Evolutionary conservation across 2,329 filamentous ascomycete genomes (phyloP).

Genomic region (Ophiostoma himal-ulmi): DNA sequence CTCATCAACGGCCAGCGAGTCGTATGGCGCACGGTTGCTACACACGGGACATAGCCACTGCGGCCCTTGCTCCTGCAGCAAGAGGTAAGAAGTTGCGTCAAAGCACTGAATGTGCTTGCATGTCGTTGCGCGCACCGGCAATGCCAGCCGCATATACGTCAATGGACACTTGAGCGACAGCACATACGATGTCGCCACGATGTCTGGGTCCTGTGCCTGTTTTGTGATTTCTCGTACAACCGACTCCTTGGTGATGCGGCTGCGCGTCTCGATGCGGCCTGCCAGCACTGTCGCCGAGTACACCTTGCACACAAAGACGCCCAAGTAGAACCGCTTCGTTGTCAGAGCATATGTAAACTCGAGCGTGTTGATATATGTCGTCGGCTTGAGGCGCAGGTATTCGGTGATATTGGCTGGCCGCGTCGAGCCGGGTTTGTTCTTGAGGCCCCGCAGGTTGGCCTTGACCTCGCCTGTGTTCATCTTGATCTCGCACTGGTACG

Average conservation of each 20-base stretch:
- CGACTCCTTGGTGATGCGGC: constrained; percentile 70
- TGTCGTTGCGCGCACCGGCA: constrained; percentile 70
- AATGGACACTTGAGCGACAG: constrained; percentile 91
- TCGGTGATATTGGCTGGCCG: constrained; percentile 86
- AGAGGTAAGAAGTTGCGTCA: constrained; percentile 84
- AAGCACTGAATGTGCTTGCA: constrained; percentile 95
- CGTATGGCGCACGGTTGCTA: constrained; percentile 74
- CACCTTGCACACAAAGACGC: constrained; percentile 69
- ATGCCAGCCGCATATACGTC: constrained; percentile 72
- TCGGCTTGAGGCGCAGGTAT: constrained; percentile 61
- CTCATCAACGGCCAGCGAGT: constrained; percentile 80
- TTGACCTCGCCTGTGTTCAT: constrained; percentile 84
- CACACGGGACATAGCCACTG: constrained; percentile 97
- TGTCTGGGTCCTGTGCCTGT: constrained; percentile 79
- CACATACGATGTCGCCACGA: constrained; percentile 79
- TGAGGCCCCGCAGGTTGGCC: constrained; percentile 87
- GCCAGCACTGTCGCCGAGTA: constrained; percentile 68
- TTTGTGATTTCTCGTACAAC: constrained; percentile 66
- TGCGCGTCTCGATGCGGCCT: constrained; percentile 56
- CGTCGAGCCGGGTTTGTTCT: constrained; percentile 93
- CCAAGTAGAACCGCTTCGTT: constrained; percentile 71
- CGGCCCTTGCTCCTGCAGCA: constrained; percentile 90
- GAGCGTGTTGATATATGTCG: constrained; percentile 67
- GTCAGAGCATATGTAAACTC: constrained; percentile 91
- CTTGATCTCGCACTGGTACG: constrained; percentile 86